Evolutionary conservation across 208 protist genomes (phyloP), one percentile per base, ranked within the genome.

Genomic region (Perkinsela sp.): DNA sequence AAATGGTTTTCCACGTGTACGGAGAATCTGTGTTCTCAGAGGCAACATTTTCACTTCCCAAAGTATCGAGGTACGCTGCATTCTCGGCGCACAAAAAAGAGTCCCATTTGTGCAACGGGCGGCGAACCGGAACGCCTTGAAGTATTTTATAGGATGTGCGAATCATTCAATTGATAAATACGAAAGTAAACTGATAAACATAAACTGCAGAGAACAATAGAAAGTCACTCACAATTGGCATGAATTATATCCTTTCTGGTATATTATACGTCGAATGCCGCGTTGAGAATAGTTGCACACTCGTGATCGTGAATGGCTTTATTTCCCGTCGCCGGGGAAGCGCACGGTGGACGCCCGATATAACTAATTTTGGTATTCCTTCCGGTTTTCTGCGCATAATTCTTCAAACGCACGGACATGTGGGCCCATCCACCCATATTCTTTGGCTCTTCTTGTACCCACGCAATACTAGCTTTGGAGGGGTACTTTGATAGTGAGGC

Each of bases 381-480:
- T 28, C 75, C 72, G 1, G 88, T 76, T 70, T 88, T 77, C 28
- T 74, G 79, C 67, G 88, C 28, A n/a, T 91, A 76, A 31, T 72
- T 75, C 73, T 90, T 83, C 73, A 93, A 78, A 66, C 88, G 82
- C 0, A 74, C 74, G 1, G 83, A 82, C 74, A 91, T 79, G 71
- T 81, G 83, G 57, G 72, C 69, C 93, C 93, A 97, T 69, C 90
- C 78, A 69, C 95, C 95, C 88, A 95, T 94, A 77, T 97, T 97
- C 76, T 90, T 92, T 48, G 94, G 94, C 78, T 98, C 96, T 77
- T 98, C 94, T 80, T 98, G 94, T 74, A 86, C 75, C 95, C 94
- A 98, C 30, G 93, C 87, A 31, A 89, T 80, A 15, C 72, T 67
- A 74, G 89, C 90, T 32, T 74, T 76, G 40, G 73, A 67, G 70